A percentile compares a stretch with the other conserved stretches of the same genome.
These are phyloP conservation scores for Colletotrichum brevisporum DNA, from an alignment of 2,329 filamentous ascomycete species.

Conservation along the genomic window DNA sequence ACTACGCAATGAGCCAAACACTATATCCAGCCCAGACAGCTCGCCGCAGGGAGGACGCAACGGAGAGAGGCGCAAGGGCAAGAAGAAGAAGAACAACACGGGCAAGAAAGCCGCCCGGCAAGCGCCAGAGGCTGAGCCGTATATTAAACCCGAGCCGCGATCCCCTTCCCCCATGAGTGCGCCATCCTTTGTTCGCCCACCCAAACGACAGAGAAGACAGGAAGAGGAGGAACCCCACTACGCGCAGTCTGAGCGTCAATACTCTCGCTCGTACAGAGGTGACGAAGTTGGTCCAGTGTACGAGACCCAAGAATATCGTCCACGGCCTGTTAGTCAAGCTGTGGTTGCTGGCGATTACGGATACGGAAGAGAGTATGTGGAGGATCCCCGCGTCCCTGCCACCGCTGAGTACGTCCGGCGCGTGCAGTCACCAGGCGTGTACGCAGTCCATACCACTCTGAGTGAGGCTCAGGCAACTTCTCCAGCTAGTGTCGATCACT, in stretches of 20 bases:
- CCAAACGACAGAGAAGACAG: conserved; percentile 68
- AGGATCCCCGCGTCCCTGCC: conserved; percentile 49
- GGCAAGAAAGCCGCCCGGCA: conserved; percentile 66
- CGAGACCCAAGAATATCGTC: conserved; percentile 44
- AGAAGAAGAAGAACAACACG: conserved; percentile 66
- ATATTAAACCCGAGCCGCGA: conserved; percentile 75
- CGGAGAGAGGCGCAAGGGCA: conserved; percentile 63
- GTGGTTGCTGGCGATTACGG: conserved; percentile 38
- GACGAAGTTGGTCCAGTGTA: conserved; percentile 50
- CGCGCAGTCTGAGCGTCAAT: conserved; percentile 54
- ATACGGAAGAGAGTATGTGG: conserved; percentile 52
- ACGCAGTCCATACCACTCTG: conserved; percentile 54
- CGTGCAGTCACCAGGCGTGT: conserved; percentile 54
- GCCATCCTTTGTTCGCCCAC: conserved; percentile 66
- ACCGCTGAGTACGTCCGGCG: conserved; percentile 53
- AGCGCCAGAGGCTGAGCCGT: conserved; percentile 61
- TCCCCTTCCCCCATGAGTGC: conserved; percentile 72
- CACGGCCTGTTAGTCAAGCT: conserved; percentile 44
- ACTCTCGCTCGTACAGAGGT: conserved; percentile 47
- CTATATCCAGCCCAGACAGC: conserved; percentile 71
- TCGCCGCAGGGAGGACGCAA: conserved; percentile 68
- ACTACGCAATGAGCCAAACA: conserved; percentile 64
- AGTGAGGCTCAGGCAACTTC: conserved; percentile 55
- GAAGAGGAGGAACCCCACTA: conserved; percentile 58
- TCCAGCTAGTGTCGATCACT: conserved; percentile 59